A percentile compares a stretch with the other conserved stretches of the same genome.
These are phyloP conservation scores for Kickxella alabastrina DNA, from an alignment of 192 early-diverging fungal species.

Conservation along the genomic window DNA sequence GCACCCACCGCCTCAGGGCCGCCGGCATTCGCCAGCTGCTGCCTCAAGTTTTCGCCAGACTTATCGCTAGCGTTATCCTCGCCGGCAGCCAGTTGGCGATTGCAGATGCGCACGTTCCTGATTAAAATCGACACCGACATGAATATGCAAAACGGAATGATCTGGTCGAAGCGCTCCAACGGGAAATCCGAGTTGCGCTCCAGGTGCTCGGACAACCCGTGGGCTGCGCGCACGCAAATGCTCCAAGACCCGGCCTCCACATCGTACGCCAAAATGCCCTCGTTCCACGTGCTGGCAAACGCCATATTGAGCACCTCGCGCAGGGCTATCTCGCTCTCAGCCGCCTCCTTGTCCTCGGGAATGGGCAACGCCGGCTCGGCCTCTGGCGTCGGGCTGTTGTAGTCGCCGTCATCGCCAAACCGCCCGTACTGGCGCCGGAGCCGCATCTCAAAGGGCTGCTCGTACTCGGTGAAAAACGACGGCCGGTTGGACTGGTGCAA, in stretches of 20 bases:
- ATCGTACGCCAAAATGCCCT: conserved; percentile 43
- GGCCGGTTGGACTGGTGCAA: conserved; percentile 49
- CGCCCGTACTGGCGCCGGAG: not conserved
- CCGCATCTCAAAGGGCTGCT: conserved; percentile 35
- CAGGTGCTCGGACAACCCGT: conserved; percentile 39
- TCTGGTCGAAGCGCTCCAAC: conserved; percentile 49
- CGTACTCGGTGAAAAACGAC: conserved; percentile 52
- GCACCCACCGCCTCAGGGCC: conserved; percentile 5
- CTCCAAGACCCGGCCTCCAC: conserved; percentile 35
- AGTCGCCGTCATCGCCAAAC: not conserved
- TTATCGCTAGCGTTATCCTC: not conserved
- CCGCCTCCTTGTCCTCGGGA: not conserved
- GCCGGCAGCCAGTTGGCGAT: conserved; percentile 6
- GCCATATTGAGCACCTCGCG: conserved; percentile 42
- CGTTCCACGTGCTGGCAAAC: conserved; percentile 50
- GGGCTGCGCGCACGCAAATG: conserved; percentile 23
- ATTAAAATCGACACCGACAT: conserved; percentile 48
- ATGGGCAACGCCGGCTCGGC: not conserved
- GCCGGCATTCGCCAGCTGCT: conserved; percentile 5
- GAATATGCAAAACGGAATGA: conserved; percentile 53
- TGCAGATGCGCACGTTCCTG: conserved; percentile 42
- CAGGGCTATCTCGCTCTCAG: conserved; percentile 31
- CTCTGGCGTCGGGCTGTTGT: not conserved
- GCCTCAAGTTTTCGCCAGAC: not conserved
- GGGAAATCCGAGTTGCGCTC: conserved; percentile 45